Base-by-base conservation (phyloP, 2,329 filamentous ascomycete genomes). In the Diaporthe helianthi region DNA sequence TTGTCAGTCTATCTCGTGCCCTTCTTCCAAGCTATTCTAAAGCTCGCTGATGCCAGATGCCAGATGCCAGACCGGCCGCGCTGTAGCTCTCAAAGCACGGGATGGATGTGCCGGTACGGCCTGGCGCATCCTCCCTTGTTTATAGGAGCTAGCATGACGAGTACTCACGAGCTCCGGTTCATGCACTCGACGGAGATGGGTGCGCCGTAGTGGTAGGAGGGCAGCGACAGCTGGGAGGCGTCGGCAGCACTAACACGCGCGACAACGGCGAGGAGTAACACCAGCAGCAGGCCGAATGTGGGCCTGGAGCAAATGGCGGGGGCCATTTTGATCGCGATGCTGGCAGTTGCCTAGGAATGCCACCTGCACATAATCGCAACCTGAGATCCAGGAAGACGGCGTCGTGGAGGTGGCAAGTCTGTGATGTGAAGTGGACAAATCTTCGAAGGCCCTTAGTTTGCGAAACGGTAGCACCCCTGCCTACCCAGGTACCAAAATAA, bases 171-270 rank as follows among this genome's bases (percentile, higher is more conserved):
- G 79, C 89, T 92, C 71, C 91, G 85, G 76, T 92, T 91, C 83
- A 93, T 87, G 82, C 91, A 93, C 76, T 90, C 90, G 24, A 93
- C 89, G 46, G 85, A 84, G 71, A 93, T 90, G 13, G 86, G 79
- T 17, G 90, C 89, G 74, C 89, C 89, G 76, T 90, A 91, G 75
- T 87, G 86, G 76, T 90, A 90, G 33, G 87, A 89, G 0, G 88
- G 87, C 53, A 89, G 80, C 31, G 80, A 77, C 70, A 83, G 80
- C 69, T 84, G 82, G 51, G 75, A 76, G 5, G 74, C 74, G 8
- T 78, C 19, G 24, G 70, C 51, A 33, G 67, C 55, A 47, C 49
- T 60, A 47, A 60, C 38, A 8, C 41, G 51, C 19, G 36, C 44
- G 29, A 26, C 31, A 33, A 33, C 54, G 54, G 60, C 41, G 55